These are phyloP conservation scores for Harringtonia aguacate DNA, from an alignment of 2,329 filamentous ascomycete species.

Conservation along the genomic window DNA sequence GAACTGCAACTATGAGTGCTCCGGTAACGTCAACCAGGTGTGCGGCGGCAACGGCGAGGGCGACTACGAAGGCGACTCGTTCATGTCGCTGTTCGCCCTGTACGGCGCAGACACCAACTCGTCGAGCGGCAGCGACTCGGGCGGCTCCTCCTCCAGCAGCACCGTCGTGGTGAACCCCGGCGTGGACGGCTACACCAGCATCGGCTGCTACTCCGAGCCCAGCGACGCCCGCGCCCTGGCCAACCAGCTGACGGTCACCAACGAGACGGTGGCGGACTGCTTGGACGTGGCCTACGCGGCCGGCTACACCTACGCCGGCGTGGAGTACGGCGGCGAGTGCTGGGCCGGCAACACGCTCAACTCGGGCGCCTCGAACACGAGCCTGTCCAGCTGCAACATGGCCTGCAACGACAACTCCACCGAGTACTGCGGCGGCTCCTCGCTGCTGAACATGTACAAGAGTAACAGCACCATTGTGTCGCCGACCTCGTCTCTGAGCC, in stretches of 20 bases:
- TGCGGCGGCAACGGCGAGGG: conserved; percentile 41
- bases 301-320: conserved; percentile 16
- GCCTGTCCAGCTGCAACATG: conserved; percentile 18
- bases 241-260: conserved; percentile 4
- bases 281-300: conserved; percentile 13
- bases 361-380: conserved; percentile 7
- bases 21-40: conserved; percentile 35
- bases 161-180: conserved; percentile 22
- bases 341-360: conserved; percentile 6
- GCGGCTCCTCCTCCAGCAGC: no score
- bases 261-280: conserved; percentile 16
- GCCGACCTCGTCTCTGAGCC: neutral
- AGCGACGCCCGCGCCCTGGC: conserved; percentile 13
- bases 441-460: conserved; percentile 12
- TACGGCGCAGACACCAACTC: conserved; percentile 12
- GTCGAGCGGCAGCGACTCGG: neutral
- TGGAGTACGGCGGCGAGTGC: conserved; percentile 20
- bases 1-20: conserved; percentile 41
- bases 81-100: conserved; percentile 38
- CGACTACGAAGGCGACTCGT: conserved; percentile 22
- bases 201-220: conserved; percentile 24
- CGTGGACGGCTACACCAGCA: conserved; percentile 18
- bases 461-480: conserved; percentile 11
- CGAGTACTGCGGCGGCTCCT: conserved; percentile 12
- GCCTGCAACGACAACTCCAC: conserved; percentile 13